Evolutionary conservation across 345 rosid genomes (phyloP).

Genomic region (Streptanthus diversifolius): DNA sequence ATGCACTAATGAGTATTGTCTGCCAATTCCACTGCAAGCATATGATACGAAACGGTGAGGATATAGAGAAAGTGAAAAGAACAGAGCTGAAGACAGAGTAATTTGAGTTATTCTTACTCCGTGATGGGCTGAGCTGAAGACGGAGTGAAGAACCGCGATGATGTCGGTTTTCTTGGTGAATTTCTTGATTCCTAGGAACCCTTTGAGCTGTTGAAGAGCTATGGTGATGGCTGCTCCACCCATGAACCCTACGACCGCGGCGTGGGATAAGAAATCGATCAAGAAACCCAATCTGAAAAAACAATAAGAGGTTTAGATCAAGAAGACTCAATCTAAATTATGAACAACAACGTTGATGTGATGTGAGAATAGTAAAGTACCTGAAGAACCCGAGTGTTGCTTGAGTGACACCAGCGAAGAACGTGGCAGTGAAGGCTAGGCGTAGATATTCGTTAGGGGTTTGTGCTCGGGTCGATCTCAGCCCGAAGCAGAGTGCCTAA

Average conservation of each 20-base stretch:
- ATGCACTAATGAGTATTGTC: constrained; percentile 64
- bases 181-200: constrained; percentile 64
- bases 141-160: constrained; percentile 35
- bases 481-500: constrained; percentile 65
- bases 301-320: background rate
- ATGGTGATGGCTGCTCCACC: constrained; percentile 91
- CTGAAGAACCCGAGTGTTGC: constrained; percentile 65
- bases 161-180: constrained; percentile 72
- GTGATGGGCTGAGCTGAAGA: constrained; percentile 30
- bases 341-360: background rate
- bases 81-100: background rate
- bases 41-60: background rate
- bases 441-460: constrained; percentile 54
- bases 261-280: constrained; percentile 91
- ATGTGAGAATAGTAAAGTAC: constrained; percentile 30
- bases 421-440: constrained; percentile 86
- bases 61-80: background rate
- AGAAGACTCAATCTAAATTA: background rate
- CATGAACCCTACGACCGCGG: constrained; percentile 94
- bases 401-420: constrained; percentile 89
- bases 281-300: constrained; percentile 73
- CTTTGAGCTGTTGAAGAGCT: constrained; percentile 88
- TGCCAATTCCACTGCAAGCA: constrained; percentile 93
- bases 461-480: constrained; percentile 53
- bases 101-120: constrained; percentile 24